Evolutionary conservation across 2,329 filamentous ascomycete species (phyloP).

Genomic region (Fusarium sp.): DNA sequence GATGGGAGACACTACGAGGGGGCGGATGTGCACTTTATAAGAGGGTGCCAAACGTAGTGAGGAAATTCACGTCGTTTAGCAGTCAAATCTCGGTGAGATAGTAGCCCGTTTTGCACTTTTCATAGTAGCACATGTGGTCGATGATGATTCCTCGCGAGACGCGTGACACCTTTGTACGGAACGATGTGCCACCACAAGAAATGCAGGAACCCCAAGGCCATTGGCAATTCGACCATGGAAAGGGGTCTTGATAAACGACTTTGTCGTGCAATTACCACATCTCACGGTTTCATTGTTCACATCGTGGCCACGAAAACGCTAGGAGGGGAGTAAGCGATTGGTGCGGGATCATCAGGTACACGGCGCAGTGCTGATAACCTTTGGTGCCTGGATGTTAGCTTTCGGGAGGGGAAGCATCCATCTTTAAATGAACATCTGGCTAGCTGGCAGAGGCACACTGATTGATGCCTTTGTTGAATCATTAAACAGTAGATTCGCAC

Average conservation of each 20-base stretch:
- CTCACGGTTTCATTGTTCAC: neutral
- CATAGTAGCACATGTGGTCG: neutral
- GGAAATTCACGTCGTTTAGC: neutral
- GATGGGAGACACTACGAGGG: neutral
- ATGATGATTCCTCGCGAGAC: conserved; percentile 1
- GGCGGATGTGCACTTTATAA: neutral
- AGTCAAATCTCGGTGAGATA: neutral
- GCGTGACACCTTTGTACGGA: neutral
- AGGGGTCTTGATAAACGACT: neutral
- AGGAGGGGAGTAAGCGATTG: neutral
- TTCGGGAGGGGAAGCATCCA: neutral
- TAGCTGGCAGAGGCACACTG: neutral
- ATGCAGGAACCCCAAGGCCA: neutral
- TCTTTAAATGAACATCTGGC: neutral
- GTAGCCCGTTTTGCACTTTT: neutral
- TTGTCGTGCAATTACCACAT: neutral
- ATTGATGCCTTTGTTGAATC: neutral
- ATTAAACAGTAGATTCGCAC: neutral
- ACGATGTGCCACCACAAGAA: conserved; percentile 24
- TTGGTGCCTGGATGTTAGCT: conserved; percentile 10
- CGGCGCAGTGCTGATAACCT: neutral
- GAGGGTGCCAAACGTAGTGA: neutral
- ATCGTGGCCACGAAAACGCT: neutral
- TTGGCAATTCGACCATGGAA: neutral
- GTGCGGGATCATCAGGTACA: conserved; percentile 6